Conservation (phyloP, 208 protist genomes). For the Crithidia mellificae region DNA sequence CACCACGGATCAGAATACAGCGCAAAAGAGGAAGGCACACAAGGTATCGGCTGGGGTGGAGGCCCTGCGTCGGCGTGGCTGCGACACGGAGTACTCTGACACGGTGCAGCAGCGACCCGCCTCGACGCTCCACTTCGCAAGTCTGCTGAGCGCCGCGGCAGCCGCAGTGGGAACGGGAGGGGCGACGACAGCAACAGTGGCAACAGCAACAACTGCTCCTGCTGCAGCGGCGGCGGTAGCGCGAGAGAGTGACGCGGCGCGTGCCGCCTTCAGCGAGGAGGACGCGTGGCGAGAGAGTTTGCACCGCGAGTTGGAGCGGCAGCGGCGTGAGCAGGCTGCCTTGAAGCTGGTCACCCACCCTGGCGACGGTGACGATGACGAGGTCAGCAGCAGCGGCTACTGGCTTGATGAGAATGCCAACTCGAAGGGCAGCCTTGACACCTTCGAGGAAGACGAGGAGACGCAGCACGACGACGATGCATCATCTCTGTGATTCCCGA, state of each 20-base stretch:
- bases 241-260: slow-evolving; percentile 16
- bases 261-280: slow-evolving; percentile 29
- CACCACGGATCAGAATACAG: neutral
- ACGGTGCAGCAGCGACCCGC: neutral
- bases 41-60: neutral
- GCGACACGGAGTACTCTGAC: slow-evolving; percentile 22
- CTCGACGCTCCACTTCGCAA: slow-evolving; percentile 15
- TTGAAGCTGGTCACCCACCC: slow-evolving; percentile 28
- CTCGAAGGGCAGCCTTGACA: slow-evolving; percentile 10
- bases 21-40: neutral
- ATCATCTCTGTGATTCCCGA: neutral
- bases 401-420: slow-evolving; percentile 18
- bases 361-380: neutral
- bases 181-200: too few species aligned
- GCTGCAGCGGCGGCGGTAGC: neutral
- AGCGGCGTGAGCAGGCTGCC: slow-evolving; percentile 30
- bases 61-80: slow-evolving; percentile 11
- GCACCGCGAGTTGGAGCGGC: slow-evolving; percentile 35
- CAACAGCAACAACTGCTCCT: too few species aligned
- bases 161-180: neutral
- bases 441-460: slow-evolving; percentile 26
- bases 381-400: slow-evolving; percentile 30
- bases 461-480: slow-evolving; percentile 8
- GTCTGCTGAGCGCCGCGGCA: slow-evolving; percentile 16
- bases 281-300: slow-evolving; percentile 33